Evolutionary conservation across 2,329 filamentous ascomycete species (phyloP).

Genomic region (Colletotrichum caudatum): DNA sequence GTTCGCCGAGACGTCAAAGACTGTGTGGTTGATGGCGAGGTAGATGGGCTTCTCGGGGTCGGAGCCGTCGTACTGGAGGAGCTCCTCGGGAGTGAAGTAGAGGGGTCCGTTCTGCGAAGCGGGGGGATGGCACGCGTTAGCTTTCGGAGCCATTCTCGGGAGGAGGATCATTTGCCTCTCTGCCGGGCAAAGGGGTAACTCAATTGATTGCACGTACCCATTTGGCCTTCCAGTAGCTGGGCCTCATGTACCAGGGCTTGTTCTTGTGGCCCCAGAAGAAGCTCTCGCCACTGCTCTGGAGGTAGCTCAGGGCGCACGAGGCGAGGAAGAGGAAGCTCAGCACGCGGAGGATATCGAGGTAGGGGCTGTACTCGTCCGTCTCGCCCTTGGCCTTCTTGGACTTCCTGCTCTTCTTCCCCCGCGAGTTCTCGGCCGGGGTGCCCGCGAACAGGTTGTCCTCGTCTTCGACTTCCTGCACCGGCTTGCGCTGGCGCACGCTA

Average conservation of each 20-base stretch:
- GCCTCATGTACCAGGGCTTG: conserved; percentile 71
- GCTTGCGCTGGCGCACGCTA: conserved; percentile 60
- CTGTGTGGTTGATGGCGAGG: conserved; percentile 87
- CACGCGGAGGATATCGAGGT: conserved; percentile 77
- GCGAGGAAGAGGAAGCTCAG: conserved; percentile 74
- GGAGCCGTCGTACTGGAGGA: conserved; percentile 81
- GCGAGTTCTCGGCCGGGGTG: conserved; percentile 43
- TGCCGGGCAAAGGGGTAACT: neutral
- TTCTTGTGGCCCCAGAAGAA: conserved; percentile 74
- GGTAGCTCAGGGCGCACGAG: conserved; percentile 79
- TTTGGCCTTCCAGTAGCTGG: conserved; percentile 69
- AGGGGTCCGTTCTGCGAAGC: conserved; percentile 66
- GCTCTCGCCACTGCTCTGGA: conserved; percentile 77
- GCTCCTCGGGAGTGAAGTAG: conserved; percentile 79
- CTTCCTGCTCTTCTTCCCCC: conserved; percentile 46
- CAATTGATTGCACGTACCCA: conserved; percentile 62
- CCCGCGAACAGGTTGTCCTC: conserved; percentile 49
- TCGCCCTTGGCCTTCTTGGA: conserved; percentile 55
- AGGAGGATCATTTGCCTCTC: no score
- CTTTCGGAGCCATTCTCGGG: conserved; percentile 9
- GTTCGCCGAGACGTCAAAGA: conserved; percentile 84
- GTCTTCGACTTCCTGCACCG: conserved; percentile 46
- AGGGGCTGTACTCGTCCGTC: conserved; percentile 69
- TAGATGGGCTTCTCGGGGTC: conserved; percentile 84
- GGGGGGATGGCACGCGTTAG: conserved; percentile 48